A percentile compares a stretch with the other conserved stretches of the same genome.
phyloP scores from a whole-genome alignment of 202 grass and related monocot genomes.

The Digitaria exilis region DNA sequence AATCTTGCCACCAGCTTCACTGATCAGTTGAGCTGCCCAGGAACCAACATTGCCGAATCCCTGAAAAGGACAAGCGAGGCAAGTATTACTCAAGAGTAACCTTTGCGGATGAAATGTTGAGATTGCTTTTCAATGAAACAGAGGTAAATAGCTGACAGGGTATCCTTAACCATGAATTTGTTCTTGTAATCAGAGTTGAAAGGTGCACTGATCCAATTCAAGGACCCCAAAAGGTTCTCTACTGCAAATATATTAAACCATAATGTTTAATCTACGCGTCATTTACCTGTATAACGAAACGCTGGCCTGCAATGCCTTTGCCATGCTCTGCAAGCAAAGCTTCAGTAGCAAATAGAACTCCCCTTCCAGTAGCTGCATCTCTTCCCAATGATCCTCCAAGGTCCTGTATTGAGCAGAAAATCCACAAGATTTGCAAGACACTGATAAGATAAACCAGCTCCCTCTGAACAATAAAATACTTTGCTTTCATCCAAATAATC shows the following conservation, averaged over 20 bases:
- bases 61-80: conserved; percentile 46
- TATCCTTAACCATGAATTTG: background rate
- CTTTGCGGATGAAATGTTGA: background rate
- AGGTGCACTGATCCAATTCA: background rate
- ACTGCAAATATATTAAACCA: background rate
- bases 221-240: background rate
- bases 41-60: conserved; percentile 98
- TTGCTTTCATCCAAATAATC: background rate
- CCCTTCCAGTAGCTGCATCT: conserved; percentile 95
- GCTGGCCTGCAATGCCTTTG: conserved; percentile 78
- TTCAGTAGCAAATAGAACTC: conserved; percentile 91
- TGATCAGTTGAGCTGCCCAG: conserved; percentile 86
- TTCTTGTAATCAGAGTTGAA: background rate
- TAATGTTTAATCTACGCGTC: background rate
- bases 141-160: background rate
- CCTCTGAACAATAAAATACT: conserved; percentile 17
- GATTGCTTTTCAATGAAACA: background rate
- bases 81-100: background rate
- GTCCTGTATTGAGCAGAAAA: conserved; percentile 58
- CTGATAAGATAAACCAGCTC: conserved; percentile 14
- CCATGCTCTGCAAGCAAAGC: conserved; percentile 89
- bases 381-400: conserved; percentile 96
- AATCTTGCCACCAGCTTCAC: conserved; percentile 87
- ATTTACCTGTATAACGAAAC: conserved; percentile 91
- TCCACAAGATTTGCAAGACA: background rate